Percentiles rank a stretch among this genome's conserved stretches.
Conservation (phyloP, 441 rosid species). For the Viola pubescens region DNA sequence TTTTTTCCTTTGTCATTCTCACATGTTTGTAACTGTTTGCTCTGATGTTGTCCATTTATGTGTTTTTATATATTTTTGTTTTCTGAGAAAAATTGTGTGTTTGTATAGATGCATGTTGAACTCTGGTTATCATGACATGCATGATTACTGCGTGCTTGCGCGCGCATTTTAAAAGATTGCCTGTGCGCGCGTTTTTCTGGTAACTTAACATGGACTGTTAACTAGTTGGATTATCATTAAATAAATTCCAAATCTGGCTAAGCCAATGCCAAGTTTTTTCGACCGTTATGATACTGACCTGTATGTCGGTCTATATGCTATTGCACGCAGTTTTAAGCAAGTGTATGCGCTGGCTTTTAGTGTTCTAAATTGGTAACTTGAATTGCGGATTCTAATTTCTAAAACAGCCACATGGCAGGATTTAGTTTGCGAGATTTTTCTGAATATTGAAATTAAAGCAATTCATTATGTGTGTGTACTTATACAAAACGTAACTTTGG, state of each 20-base stretch:
- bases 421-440: neutral
- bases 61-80: too few relatives aligned
- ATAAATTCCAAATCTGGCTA: neutral
- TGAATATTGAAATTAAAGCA: slow-evolving; percentile 4
- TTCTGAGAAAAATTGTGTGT: too few relatives aligned
- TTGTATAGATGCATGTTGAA: too few relatives aligned
- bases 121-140: too few relatives aligned
- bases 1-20: too few relatives aligned
- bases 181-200: neutral
- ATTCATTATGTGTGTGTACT: neutral
- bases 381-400: too few relatives aligned
- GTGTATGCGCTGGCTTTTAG: neutral
- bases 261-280: neutral
- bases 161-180: neutral
- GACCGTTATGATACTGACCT: neutral
- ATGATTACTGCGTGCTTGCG: neutral
- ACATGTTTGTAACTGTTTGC: too few relatives aligned
- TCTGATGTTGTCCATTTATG: too few relatives aligned
- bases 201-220: neutral
- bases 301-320: neutral
- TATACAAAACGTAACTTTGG: neutral
- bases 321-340: neutral
- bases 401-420: too few relatives aligned
- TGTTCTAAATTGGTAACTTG: neutral
- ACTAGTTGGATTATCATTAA: neutral